phyloP scores from a whole-genome alignment of 345 rosid genomes.

The Eucalyptus sideroxylon region DNA sequence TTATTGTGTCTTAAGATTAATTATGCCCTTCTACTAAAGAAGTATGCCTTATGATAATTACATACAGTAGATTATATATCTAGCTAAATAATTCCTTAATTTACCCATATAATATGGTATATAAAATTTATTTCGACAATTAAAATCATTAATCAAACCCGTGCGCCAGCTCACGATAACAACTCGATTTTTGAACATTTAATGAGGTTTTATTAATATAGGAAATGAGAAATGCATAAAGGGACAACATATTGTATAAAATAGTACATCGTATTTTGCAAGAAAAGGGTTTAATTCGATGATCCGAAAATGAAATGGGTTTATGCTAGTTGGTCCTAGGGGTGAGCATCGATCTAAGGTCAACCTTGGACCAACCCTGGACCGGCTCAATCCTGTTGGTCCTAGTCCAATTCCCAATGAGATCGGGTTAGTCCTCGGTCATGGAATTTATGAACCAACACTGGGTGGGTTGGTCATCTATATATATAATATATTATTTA shows the following conservation, averaged over 20 bases:
- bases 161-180: accelerated
- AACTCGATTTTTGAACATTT: background rate
- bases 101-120: background rate
- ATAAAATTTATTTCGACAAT: no score
- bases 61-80: background rate
- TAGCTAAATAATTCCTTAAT: background rate
- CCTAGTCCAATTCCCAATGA: no score
- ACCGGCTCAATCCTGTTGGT: no score
- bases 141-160: background rate
- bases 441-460: no score
- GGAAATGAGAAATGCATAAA: background rate
- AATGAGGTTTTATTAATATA: background rate
- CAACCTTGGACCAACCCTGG: no score
- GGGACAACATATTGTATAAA: accelerated
- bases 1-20: background rate
- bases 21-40: background rate
- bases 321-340: background rate
- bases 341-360: no score
- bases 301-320: background rate
- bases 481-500: no score
- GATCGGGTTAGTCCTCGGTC: no score
- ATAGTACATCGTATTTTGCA: accelerated
- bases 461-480: no score
- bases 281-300: background rate
- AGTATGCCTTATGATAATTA: background rate